Evolutionary conservation across 2,329 filamentous ascomycete species (phyloP).

Genomic region (Cladorrhinum sp.): DNA sequence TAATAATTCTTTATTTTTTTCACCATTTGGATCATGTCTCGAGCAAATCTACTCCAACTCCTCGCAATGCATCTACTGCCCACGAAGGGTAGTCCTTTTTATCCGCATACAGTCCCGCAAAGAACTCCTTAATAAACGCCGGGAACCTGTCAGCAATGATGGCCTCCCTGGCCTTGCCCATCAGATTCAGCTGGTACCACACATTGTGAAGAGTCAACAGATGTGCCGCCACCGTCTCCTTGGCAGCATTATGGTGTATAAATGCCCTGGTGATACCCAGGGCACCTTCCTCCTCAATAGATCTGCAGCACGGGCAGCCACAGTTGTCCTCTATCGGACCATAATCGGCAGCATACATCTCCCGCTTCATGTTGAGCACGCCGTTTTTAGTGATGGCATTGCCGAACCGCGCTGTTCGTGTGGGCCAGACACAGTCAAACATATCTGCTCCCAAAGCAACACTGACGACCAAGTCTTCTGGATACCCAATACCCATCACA

Average conservation of each 20-base stretch:
- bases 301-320: conserved; percentile 72
- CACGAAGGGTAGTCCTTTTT: conserved; percentile 71
- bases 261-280: conserved; percentile 83
- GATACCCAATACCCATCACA: conserved; percentile 98
- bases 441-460: conserved; percentile 95
- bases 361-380: conserved; percentile 79
- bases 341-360: conserved; percentile 75
- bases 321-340: conserved; percentile 79
- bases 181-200: conserved; percentile 83
- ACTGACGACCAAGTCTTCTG: conserved; percentile 90
- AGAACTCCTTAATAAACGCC: conserved; percentile 73
- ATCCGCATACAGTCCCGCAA: conserved; percentile 66
- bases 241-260: conserved; percentile 85
- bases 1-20: background rate
- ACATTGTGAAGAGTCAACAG: conserved; percentile 93
- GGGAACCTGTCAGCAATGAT: conserved; percentile 82
- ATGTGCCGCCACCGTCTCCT: conserved; percentile 88
- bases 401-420: conserved; percentile 90
- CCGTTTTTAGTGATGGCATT: conserved; percentile 84
- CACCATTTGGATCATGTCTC: conserved; percentile 27
- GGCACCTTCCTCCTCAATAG: conserved; percentile 59
- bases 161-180: conserved; percentile 70
- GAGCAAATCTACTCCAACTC: conserved; percentile 76
- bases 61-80: conserved; percentile 75
- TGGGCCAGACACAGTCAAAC: conserved; percentile 99